A percentile compares a stretch with the other conserved stretches of the same genome.
phyloP scores from a whole-genome alignment of 106 monocot genomes.

The Dendrobium nobile region DNA sequence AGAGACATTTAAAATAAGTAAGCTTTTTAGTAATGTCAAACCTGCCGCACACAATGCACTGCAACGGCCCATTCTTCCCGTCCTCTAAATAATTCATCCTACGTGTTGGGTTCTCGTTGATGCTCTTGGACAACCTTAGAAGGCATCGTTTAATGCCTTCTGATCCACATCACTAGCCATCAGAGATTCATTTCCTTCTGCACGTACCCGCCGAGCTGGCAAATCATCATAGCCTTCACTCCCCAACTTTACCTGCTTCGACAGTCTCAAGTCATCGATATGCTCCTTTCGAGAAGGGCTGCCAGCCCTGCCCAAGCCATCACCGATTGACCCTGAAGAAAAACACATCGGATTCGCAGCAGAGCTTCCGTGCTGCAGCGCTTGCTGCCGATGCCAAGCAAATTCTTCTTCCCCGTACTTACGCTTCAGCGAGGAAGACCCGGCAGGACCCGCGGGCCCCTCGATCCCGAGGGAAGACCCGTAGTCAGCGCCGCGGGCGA shows the following conservation, averaged over 20 bases:
- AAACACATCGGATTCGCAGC: constrained; percentile 6
- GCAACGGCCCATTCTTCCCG: constrained; percentile 48
- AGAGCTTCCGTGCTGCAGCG: constrained; percentile 37
- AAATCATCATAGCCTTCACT: constrained; percentile 21
- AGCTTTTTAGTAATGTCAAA: constrained; percentile 24
- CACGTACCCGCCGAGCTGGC: constrained; percentile 10
- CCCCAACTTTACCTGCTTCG: constrained; percentile 53
- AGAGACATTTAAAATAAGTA: not conserved
- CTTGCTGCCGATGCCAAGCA: constrained; percentile 40
- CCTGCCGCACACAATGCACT: constrained; percentile 87
- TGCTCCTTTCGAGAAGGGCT: constrained; percentile 16
- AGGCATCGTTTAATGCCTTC: constrained; percentile 60
- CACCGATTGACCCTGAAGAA: constrained; percentile 6
- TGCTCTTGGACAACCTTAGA: constrained; percentile 57
- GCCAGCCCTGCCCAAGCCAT: constrained; percentile 2
- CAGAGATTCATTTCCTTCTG: constrained; percentile 3
- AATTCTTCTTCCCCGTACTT: constrained; percentile 62
- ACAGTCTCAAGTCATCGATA: constrained; percentile 20
- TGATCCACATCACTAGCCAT: constrained; percentile 37
- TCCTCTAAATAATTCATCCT: constrained; percentile 59
- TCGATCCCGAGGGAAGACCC: constrained; percentile 23
- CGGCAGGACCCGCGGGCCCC: constrained; percentile 9
- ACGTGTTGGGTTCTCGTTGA: constrained; percentile 46
- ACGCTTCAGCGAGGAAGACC: constrained; percentile 30
- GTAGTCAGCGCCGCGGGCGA: constrained; percentile 17